These are phyloP conservation scores for Thuidium tamariscinum DNA, from an alignment of 225 moss, liverwort and hornwort species.

Conservation along the genomic window DNA sequence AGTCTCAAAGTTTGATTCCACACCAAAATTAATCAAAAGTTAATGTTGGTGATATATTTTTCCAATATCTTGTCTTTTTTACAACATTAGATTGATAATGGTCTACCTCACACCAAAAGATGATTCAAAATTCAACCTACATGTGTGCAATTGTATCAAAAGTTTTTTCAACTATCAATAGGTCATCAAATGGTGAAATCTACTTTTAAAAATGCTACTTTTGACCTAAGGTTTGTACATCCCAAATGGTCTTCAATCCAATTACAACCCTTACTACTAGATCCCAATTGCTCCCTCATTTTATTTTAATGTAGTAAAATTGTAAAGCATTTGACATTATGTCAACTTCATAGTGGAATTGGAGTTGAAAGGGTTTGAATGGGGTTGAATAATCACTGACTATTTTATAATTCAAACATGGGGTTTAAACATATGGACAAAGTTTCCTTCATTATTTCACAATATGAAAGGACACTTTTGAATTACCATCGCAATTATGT, in stretches of 20 bases:
- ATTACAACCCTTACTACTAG: fast-evolving
- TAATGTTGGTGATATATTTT: fast-evolving
- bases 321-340: background rate
- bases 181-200: background rate
- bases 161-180: background rate
- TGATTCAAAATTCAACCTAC: background rate
- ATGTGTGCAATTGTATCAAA: background rate
- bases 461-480: background rate
- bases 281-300: background rate
- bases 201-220: background rate
- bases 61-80: background rate
- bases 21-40: background rate
- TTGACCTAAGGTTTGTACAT: background rate
- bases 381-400: fast-evolving
- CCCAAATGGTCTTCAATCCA: fast-evolving
- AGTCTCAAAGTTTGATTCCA: too few species aligned
- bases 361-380: background rate
- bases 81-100: background rate
- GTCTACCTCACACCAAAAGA: background rate
- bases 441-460: background rate
- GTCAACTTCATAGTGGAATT: background rate
- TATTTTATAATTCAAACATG: background rate
- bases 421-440: background rate
- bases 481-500: background rate
- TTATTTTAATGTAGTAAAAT: background rate